Conservation (phyloP, 192 early-diverging fungal species). For the Irineochytrium annulatum region DNA sequence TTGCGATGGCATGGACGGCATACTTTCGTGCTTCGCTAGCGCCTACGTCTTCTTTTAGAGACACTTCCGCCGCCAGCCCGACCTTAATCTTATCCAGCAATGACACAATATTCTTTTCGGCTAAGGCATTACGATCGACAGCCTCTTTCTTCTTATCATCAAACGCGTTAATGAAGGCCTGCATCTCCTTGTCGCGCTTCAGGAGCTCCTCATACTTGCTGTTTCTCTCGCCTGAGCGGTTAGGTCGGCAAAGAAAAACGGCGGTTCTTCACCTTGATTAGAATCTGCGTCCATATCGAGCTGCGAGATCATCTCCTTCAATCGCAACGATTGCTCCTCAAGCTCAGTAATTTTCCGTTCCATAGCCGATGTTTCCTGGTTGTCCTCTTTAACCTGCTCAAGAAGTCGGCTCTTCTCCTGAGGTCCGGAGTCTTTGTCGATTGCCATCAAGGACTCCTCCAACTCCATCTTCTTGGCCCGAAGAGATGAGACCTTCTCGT, state of each 20-base stretch:
- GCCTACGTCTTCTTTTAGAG: constrained; percentile 17
- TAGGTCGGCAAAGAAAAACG: background rate
- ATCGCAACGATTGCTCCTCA: constrained; percentile 36
- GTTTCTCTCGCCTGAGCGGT: constrained; percentile 36
- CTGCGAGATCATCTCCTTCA: constrained; percentile 45
- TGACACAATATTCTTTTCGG: constrained; percentile 39
- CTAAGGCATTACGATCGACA: constrained; percentile 17
- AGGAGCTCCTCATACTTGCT: constrained; percentile 59
- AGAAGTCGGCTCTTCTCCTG: constrained; percentile 46
- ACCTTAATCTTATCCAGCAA: constrained; percentile 41
- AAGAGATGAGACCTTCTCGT: constrained; percentile 38
- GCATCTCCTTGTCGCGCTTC: constrained; percentile 57
- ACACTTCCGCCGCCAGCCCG: constrained; percentile 9
- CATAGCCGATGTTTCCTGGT: constrained; percentile 59
- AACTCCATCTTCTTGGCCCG: constrained; percentile 35
- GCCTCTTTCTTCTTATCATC: constrained; percentile 36
- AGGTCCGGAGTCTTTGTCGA: constrained; percentile 42
- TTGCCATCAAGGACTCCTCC: constrained; percentile 35
- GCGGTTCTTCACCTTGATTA: constrained; percentile 19
- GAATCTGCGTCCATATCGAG: constrained; percentile 46
- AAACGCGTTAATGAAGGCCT: constrained; percentile 47
- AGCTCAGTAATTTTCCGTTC: constrained; percentile 50
- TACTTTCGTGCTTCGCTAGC: constrained; percentile 21
- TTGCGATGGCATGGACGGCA: constrained; percentile 48
- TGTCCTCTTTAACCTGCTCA: constrained; percentile 58